phyloP scores from a whole-genome alignment of 1,284 basidiomycete species.

The Ganoderma meredithae region DNA sequence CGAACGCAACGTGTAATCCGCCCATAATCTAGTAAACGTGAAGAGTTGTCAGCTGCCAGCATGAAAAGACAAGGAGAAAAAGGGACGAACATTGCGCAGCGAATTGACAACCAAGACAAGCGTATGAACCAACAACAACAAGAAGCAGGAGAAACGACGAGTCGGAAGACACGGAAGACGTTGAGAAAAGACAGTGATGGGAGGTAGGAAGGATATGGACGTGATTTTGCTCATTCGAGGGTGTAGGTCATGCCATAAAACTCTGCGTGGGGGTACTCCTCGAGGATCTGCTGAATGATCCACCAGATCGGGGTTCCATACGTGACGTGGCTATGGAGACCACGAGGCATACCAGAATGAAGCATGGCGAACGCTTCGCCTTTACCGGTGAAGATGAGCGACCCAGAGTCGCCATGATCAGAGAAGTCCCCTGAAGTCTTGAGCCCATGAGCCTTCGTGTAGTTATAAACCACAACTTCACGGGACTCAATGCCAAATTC shows the following conservation, averaged over 20 bases:
- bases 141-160: neutral
- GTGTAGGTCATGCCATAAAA: neutral
- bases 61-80: neutral
- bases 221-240: neutral
- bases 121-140: neutral
- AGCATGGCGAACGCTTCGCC: too few relatives aligned
- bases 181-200: neutral
- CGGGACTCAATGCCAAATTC: conserved; percentile 20
- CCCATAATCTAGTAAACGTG: neutral
- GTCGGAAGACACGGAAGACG: neutral
- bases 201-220: too few relatives aligned
- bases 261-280: neutral
- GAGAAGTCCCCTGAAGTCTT: conserved; percentile 34
- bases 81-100: neutral
- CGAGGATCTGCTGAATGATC: neutral
- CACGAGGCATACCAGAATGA: too few relatives aligned
- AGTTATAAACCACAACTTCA: conserved; percentile 34
- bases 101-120: neutral
- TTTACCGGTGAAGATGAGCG: too few relatives aligned
- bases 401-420: conserved; percentile 31
- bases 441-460: too few relatives aligned
- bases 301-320: neutral
- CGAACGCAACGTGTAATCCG: neutral
- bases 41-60: neutral
- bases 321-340: neutral